Evolutionary conservation across 2,329 filamentous ascomycete species (phyloP), one percentile per base, ranked within the genome.

Genomic region (Beauveria sp.): DNA sequence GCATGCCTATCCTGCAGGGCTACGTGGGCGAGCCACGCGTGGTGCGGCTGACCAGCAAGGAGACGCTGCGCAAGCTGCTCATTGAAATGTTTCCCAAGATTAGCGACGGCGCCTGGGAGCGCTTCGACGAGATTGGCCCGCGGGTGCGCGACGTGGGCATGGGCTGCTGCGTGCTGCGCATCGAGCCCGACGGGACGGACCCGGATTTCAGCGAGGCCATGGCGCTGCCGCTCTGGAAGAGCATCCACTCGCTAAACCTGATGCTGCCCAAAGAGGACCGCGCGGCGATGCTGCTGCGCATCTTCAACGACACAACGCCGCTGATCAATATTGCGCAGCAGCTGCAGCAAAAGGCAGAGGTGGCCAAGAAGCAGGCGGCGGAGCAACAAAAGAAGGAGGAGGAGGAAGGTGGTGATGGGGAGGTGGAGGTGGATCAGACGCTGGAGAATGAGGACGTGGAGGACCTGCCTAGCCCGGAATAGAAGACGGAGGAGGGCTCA

Each of bases 181-280:
- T 98, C 50, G 90, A 95, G 77, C 87, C 91, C 28, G 88, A 86
- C 61, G 87, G 85, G 45, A 78, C 74, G n/a, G 80, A 84, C 63
- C 74, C 77, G 9, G 80, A 82, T 51, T 88, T 87, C 64, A 74
- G 77, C 26, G 93, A 98, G 78, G 81, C 85, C 28, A 91, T 97
- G 85, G 90, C 93, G 1, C 82, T 99, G 20, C 95, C 95, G 3
- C 79, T 99, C 31, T 99, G 95, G 95, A 89, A 96, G 76, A 96
- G 92, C 72, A 84, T 96, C 64, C 88, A 93, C 68, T 93, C 89
- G 22, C 81, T 98, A 63, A 99, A 99, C 74, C 84, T 99, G 60
- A 99, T 99, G 95, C 81, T 99, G 70, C 93, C 95, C 55, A 99
- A 99, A 79, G 95, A 99, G 74, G 95, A 99, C 67, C 86, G 95